Evolutionary conservation across 352 stramenopile species (phyloP).

Genomic region (Phytophthora crassamura): DNA sequence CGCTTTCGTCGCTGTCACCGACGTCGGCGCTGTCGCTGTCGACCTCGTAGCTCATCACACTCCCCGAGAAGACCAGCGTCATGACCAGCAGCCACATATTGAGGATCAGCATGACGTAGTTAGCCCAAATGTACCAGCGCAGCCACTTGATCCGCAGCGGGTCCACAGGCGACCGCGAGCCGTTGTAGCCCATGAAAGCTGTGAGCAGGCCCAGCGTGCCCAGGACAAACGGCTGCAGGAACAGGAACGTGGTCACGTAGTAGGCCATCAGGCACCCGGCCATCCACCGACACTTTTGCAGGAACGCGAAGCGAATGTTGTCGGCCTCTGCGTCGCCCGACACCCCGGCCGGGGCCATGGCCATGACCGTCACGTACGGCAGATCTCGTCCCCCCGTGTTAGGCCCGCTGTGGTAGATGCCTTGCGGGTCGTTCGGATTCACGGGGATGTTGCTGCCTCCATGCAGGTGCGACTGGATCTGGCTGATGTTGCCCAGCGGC

Average conservation of each 20-base stretch:
- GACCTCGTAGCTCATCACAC: constrained; percentile 24
- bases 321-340: constrained; percentile 35
- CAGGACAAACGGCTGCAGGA: constrained; percentile 78
- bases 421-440: constrained; percentile 31
- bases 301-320: constrained; percentile 59
- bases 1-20: constrained; percentile 16
- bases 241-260: constrained; percentile 74
- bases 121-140: constrained; percentile 69
- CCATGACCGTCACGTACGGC: constrained; percentile 45
- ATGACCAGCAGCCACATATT: constrained; percentile 72
- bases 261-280: constrained; percentile 71
- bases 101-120: constrained; percentile 73
- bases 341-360: constrained; percentile 33
- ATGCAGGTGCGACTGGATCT: constrained; percentile 43
- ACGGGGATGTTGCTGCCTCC: constrained; percentile 54
- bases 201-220: constrained; percentile 64
- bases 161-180: constrained; percentile 65
- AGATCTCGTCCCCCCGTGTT: constrained; percentile 26
- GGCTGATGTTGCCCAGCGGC: constrained; percentile 41
- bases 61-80: constrained; percentile 49
- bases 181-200: constrained; percentile 70
- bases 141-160: constrained; percentile 72
- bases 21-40: constrained; percentile 7
- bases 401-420: constrained; percentile 16
- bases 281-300: constrained; percentile 70